A percentile compares a stretch with the other conserved stretches of the same genome.
These are phyloP conservation scores for Trifolium subterraneum DNA, from an alignment of 306 rosid genomes.

Conservation along the genomic window DNA sequence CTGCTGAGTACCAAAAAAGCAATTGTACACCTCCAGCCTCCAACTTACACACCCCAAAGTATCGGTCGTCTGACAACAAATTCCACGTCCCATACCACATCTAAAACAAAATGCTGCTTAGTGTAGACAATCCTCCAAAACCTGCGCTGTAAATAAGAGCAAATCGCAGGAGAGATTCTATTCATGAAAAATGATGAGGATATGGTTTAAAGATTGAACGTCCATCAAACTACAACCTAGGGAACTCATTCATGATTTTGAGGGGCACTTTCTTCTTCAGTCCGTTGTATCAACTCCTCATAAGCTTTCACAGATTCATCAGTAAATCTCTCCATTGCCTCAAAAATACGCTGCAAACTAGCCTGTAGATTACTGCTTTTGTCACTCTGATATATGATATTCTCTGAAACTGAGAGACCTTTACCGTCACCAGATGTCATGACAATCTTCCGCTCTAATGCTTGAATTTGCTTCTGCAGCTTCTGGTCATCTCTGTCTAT, in stretches of 20 bases:
- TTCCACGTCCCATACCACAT: slow-evolving; percentile 32
- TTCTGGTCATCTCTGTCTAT: slow-evolving; percentile 87
- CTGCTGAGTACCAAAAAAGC: slow-evolving; percentile 17
- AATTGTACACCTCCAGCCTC: slow-evolving; percentile 12
- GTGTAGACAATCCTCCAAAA: slow-evolving; percentile 20
- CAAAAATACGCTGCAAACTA: slow-evolving; percentile 84
- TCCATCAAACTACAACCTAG: slow-evolving; percentile 29
- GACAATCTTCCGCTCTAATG: slow-evolving; percentile 74
- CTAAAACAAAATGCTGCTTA: slow-evolving; percentile 30
- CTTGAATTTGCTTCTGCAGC: slow-evolving; percentile 85
- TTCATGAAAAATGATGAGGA: slow-evolving; percentile 1
- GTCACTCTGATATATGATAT: slow-evolving; percentile 74
- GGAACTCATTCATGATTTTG: slow-evolving; percentile 53
- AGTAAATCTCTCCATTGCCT: slow-evolving; percentile 94
- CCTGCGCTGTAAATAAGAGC: slow-evolving; percentile 15
- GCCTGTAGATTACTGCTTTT: slow-evolving; percentile 82
- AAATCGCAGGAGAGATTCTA: slow-evolving; percentile 34
- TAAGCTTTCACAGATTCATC: slow-evolving; percentile 70
- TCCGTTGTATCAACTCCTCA: slow-evolving; percentile 80
- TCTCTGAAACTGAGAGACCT: slow-evolving; percentile 58
- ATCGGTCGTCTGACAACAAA: slow-evolving; percentile 12
- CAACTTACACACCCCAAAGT: neutral
- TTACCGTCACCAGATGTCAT: slow-evolving; percentile 63
- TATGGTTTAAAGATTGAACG: slow-evolving; percentile 18
- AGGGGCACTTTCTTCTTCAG: slow-evolving; percentile 62